A percentile compares a stretch with the other conserved stretches of the same genome.
Conservation (phyloP, 2,329 filamentous ascomycete species). For the Graphilbum sp. region DNA sequence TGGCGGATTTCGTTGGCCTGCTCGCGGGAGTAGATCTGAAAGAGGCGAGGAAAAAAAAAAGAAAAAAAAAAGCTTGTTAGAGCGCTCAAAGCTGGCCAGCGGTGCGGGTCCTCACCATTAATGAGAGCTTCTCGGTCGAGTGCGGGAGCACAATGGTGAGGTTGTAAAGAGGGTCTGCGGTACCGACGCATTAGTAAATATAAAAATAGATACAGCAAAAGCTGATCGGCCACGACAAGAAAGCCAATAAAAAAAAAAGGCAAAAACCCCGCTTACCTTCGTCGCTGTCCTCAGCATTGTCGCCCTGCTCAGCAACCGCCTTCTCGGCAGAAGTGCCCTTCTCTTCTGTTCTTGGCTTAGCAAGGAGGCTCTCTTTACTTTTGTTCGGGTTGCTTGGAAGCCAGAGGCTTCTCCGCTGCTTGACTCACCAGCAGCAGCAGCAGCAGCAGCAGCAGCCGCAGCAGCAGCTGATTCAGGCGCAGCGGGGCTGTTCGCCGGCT, state of each 20-base stretch:
- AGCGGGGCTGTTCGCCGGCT: not conserved
- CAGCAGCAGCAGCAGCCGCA: too few relatives aligned
- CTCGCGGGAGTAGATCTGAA: constrained; percentile 75
- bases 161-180: constrained; percentile 33
- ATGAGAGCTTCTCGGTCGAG: constrained; percentile 60
- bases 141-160: constrained; percentile 71
- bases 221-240: not conserved
- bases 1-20: constrained; percentile 95
- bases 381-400: not conserved
- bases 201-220: too few relatives aligned
- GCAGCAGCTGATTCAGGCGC: not conserved
- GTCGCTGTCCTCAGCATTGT: constrained; percentile 13
- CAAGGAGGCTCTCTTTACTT: not conserved
- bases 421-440: too few relatives aligned
- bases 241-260: not conserved
- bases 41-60: not conserved
- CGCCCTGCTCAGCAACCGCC: constrained; percentile 7
- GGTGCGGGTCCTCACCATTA: constrained; percentile 48
- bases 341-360: constrained; percentile 3
- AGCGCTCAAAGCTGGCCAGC: not conserved
- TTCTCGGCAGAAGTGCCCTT: constrained; percentile 5
- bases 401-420: not conserved
- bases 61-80: too few relatives aligned
- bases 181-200: not conserved
- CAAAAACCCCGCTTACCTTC: constrained; percentile 14